Evolutionary conservation across 2,329 filamentous ascomycete species (phyloP), one percentile per base, ranked within the genome.

Genomic region (Curvularia hawaiiensis): DNA sequence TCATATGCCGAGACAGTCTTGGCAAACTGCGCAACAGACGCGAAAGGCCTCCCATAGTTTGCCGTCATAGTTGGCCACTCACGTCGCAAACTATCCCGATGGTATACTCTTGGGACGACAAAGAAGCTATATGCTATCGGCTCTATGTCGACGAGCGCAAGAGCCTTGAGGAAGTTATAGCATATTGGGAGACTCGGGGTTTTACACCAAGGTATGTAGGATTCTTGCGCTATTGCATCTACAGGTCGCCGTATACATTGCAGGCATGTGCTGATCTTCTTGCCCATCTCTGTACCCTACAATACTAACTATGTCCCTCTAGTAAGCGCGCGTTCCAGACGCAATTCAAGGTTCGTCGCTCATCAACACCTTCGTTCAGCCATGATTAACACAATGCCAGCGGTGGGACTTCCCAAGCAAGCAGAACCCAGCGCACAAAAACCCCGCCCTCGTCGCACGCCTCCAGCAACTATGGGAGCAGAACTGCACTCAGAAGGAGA

Each of bases 331-430:
- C 88, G 43, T 91, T 89, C 60, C 90, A 92, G 74, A 86, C 83
- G 3, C 89, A 92, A 65, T 91, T 92, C 76, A 89, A 87, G 63
- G 75, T 74, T 60, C 9, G 50, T 22, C 20, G 41, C 22, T 40
- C 16, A 22, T 31, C n/a, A 31, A 4, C 39, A 10, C 43, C 38
- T 38, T n/a, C 18, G 24, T 20, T 46, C 9, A 26, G n/a, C 30
- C 16, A 24, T 28, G 11, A 59, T 55, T 68, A 49, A 68, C 40
- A 24, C n/a, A 14, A 12, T 61, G 20, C 38, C 30, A 78, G 70
- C 82, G 86, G 72, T 95, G 91, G 91, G 84, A 86, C 8, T 94
- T 95, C 65, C 90, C 90, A 14, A 85, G 83, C 56, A 91, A 91
- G 73, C 87, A 90, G 65, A 87, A 88, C 58, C 87, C 87, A 0